Base-by-base conservation (phyloP, 148 eudicot genomes). In the Rhododendron griersonianum region DNA sequence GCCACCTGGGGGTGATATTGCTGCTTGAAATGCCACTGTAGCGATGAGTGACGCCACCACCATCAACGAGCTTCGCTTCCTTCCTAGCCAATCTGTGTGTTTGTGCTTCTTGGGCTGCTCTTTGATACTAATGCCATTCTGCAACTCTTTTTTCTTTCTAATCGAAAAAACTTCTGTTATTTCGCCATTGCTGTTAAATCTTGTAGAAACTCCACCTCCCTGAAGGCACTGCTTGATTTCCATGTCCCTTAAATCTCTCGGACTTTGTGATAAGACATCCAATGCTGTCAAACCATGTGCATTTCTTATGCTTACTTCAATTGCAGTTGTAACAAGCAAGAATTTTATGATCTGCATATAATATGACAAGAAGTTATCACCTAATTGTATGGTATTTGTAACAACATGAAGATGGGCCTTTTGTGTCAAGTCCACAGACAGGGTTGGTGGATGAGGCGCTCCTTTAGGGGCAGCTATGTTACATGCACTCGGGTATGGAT, bases 1-100 rank as follows among this genome's bases (percentile, higher is more conserved):
- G 19, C 92, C 89, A 18, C 90, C 91, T 5, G 89, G 90, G 2
- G 89, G 91, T 18, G 78, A 85, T 19, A 90, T 82, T 18, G 82
- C 90, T 3, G 86, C 88, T 61, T 90, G 92, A 45, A 84, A 90
- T 11, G 90, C 82, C 18, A 86, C 80, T 6, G 88, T 84, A 1
- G 91, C 91, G 5, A 88, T 82, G 1, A 89, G 83, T 14, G 88
- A 81, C 5, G 92, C 90, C 41, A 86, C 88, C 15, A 90, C 69
- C 81, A 90, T 81, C 15, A 85, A 33, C 0, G 85, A 21, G 25
- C 71, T 83, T 28, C 85, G 48, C 39, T 85, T 65, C 82, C 79
- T 82, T 1, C 45, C 87, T 30, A 85, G 16, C 87, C 85, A 88
- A 10, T 84, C 61, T 11, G 39, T 61, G 35, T 74, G 81, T 48